phyloP scores from a whole-genome alignment of 2,329 filamentous ascomycete species.

The Stachybotrys elegans region DNA sequence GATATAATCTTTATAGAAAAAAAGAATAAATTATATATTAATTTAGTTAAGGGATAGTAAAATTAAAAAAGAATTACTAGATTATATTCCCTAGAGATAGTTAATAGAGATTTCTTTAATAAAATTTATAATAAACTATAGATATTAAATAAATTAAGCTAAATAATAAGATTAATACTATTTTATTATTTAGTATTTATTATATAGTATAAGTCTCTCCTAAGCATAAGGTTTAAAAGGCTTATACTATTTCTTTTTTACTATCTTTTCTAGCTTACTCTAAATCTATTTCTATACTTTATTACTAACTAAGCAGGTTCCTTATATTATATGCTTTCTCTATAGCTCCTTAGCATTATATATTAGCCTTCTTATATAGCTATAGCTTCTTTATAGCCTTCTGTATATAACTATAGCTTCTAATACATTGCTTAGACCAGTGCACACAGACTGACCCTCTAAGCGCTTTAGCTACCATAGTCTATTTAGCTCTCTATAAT shows the following conservation, averaged over 20 bases:
- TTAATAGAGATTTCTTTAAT: not conserved
- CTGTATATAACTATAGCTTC: too few species aligned
- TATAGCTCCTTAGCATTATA: not conserved
- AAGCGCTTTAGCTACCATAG: too few species aligned
- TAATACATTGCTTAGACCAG: too few species aligned
- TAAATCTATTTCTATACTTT: not conserved
- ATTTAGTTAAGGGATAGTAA: not conserved
- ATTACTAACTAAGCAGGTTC: not conserved
- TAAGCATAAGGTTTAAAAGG: too few species aligned
- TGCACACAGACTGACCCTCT: too few species aligned
- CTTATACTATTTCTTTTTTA: not conserved
- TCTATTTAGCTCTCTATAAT: too few species aligned
- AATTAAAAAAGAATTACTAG: not conserved
- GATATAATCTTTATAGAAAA: not conserved
- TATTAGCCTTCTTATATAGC: too few species aligned
- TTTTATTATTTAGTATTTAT: constrained; percentile 1
- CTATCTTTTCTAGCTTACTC: not conserved
- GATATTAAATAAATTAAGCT: not conserved
- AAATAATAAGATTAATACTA: not conserved
- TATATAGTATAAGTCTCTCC: not conserved
- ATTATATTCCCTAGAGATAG: not conserved
- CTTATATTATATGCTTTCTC: not conserved
- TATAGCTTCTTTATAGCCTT: too few species aligned
- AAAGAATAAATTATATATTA: not conserved
- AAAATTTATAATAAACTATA: not conserved